Base-by-base conservation (phyloP, 2,329 filamentous ascomycete species). In the Cladosporium sp. region DNA sequence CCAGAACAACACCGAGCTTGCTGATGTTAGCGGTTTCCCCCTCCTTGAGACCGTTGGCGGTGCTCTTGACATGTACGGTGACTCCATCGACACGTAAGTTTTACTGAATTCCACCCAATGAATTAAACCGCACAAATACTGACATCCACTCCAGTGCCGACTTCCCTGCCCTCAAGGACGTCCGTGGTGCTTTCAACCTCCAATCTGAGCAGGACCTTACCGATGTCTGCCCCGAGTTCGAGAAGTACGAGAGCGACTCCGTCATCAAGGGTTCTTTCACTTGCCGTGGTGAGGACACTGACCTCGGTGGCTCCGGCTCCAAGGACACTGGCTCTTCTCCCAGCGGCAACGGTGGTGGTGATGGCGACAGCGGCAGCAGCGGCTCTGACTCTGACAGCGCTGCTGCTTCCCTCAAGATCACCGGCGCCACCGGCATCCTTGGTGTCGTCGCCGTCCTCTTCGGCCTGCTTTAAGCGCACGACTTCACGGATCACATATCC, bases 1-100 rank as follows among this genome's bases (percentile, higher is more conserved):
- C 65, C 85, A 87, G 72, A 95, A 95, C 82, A 96, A 97, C 84
- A 88, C 88, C 54, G 74, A 76, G 50, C 79, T 96, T 29, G 60
- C 71, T 50, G 67, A 73, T 53, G 76, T 96, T 50, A 70, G 79
- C 57, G 82, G 81, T 29, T 86, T 97, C 72, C 77, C 79, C 54
- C 67, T 75, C 57, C 79, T 98, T 22, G 66, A 79, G 65, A 79
- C 74, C 49, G 81, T 96, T 52, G 79, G 77, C 57, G 92, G 91
- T 73, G 89, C 88, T 62, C 77, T 97, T 65, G 85, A 89, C 69
- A 82, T 95, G 69, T 83, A 84, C 62, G 93, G 93, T 63, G 86
- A 83, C 75, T 94, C 96, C 71, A 78, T 82, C 56, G 76, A 80
- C 25, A 32, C 25, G 89, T 94, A 78, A 77, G 88, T 80, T 15